phyloP scores from a whole-genome alignment of 2,329 filamentous ascomycete species.

The Tolypocladium nubicola region DNA sequence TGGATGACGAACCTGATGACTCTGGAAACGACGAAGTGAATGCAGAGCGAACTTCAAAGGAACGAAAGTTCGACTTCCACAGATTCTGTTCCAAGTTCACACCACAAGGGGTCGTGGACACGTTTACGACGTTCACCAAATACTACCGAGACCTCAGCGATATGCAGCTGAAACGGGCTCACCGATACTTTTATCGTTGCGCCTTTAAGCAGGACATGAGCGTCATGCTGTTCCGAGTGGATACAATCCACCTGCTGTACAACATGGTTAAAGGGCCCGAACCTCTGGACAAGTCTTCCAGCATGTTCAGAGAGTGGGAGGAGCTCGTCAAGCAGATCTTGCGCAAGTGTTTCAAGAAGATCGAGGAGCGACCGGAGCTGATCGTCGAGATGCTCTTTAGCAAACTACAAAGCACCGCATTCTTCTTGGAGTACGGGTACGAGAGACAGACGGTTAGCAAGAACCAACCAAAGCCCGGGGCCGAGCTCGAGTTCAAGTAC shows the following conservation, averaged over 20 bases:
- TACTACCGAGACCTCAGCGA: conserved; percentile 73
- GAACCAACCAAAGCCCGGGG: conserved; percentile 55
- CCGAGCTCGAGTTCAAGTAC: conserved; percentile 73
- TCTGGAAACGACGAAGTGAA: conserved; percentile 61
- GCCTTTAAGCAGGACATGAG: conserved; percentile 92
- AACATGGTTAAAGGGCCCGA: conserved; percentile 86
- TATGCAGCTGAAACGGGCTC: conserved; percentile 77
- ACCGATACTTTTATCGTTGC: conserved; percentile 87
- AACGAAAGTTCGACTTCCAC: conserved; percentile 90
- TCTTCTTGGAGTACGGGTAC: conserved; percentile 83
- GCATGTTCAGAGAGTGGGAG: conserved; percentile 81
- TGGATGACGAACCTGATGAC: conserved; percentile 49
- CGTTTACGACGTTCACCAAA: conserved; percentile 69
- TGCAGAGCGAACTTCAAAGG: conserved; percentile 60
- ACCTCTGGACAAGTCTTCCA: conserved; percentile 54
- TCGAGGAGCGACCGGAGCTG: conserved; percentile 75
- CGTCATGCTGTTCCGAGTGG: conserved; percentile 79
- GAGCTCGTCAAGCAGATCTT: conserved; percentile 79
- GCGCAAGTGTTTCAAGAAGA: conserved; percentile 69
- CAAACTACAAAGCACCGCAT: conserved; percentile 73
- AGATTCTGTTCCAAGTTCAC: conserved; percentile 74
- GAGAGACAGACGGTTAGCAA: conserved; percentile 68
- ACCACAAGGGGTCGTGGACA: conserved; percentile 77
- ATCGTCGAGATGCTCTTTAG: conserved; percentile 91
- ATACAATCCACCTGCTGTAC: conserved; percentile 81